Evolutionary conservation across 2,329 filamentous ascomycete species (phyloP), one percentile per base, ranked within the genome.

Genomic region (Colletotrichum trifolii): DNA sequence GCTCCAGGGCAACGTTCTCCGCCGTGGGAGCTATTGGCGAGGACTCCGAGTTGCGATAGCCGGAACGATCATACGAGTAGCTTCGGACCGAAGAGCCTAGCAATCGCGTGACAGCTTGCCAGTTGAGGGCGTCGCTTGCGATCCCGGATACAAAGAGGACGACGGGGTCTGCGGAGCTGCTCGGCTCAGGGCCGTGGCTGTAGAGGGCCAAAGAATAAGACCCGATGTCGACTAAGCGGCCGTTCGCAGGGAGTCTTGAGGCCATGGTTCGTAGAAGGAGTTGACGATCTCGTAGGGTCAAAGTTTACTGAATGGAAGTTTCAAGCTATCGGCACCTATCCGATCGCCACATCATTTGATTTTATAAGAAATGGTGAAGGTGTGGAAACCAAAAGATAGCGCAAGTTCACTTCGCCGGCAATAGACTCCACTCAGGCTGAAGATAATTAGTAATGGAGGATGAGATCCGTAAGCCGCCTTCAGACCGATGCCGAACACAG

Each of bases 51-150:
- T 62, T 56, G 38, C n/a, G 35, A 13, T 56, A 49, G 52, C 59
- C 59, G 15, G 52, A 56, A 13, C 59, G 53, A 39, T 62, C 53
- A 17, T 62, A 62, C 7, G 45, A 43, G 59, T 57, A 57, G 59
- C 53, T 62, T n/a, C 59, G 59, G 12, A 56, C 4, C 39, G 17
- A 50, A 34, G 34, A 6, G 10, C 38, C 45, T 7, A 62, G 53
- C 5, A 50, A 34, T 10, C 59, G 52, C 13, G 40, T n/a, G 1
- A 62, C 53, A 13, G 59, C 59, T 50, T 62, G 52, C 59, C 59
- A 62, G 13, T 56, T 57, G 15, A 62, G 53, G 15, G 53, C 59
- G 15, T 62, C 59, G 34, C 59, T 62, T n/a, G 59, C 59, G 2
- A 62, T 53, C 6, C 59, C 59, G 6, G 53, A 57, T 4, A 57